Base-by-base conservation (phyloP, 225 moss, liverwort and hornwort genomes). In the Anthoceros angustus region DNA sequence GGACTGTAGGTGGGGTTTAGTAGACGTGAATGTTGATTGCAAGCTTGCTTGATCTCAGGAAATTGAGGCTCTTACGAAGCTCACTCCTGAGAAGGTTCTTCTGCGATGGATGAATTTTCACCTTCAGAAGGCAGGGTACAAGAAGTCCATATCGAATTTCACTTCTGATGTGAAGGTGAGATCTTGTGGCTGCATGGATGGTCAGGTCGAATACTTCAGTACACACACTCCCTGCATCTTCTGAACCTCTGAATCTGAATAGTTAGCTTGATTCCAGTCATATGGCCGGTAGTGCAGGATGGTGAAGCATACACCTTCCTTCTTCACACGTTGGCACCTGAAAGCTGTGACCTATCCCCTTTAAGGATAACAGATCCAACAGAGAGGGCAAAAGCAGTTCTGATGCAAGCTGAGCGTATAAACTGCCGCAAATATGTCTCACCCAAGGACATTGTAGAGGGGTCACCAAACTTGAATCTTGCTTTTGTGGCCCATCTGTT, bases 91-190 rank as follows among this genome's bases (percentile, higher is more conserved):
- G 76, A 98, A 92, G 71, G 74, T 98, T 39, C 65, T 98, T 62
- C 76, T 98, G 62, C 79, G 95, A 41, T 98, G 95, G 95, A 92
- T 98, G 82, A 98, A 89, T 68, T 98, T 84, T 70, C 95, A 98
- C 70, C 85, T 98, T 66, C 87, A 73, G 73, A 98, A 84, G 80
- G 78, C 92, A 63, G 95, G 95, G 41, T 89, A 92, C 39, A 72
- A 73, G 66, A 98, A 87, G 76, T 69, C 69, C 9, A 77, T 98
- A 12, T 66, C 79, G 42, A 98, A 98, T 74, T 98, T 92, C 70
- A 82, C 87, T 62, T 82, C 95, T 61, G 95, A 98, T 74, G 82
- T 98, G 63, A 87, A 80, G 87, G 95, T 95, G 45, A 43, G 32
- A 25, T 50, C 4, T 32, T 32, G 32, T 32, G 32, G 32, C 32